Percentiles rank a stretch among this genome's conserved stretches.
Conservation (phyloP, 164 flowering plant species). For the Berberis vulgaris region DNA sequence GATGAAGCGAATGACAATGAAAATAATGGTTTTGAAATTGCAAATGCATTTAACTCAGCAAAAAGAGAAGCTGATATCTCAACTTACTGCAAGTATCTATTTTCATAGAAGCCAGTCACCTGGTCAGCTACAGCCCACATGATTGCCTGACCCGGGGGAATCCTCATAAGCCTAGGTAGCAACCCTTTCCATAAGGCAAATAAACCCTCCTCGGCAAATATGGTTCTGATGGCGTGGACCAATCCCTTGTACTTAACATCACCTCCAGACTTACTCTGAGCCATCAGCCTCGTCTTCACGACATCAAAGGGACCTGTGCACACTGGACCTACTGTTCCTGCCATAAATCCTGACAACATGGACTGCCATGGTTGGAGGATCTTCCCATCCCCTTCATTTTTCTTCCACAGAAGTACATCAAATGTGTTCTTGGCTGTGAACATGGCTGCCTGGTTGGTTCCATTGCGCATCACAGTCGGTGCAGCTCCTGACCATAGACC, state of each 20-base stretch:
- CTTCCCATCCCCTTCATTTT: constrained; percentile 90
- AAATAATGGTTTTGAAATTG: too few relatives aligned
- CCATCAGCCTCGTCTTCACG: constrained; percentile 98
- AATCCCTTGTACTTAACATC: constrained; percentile 78
- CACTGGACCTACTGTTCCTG: constrained; percentile 91
- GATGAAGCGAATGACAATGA: too few relatives aligned
- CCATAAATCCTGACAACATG: constrained; percentile 94
- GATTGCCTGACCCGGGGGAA: constrained; percentile 98
- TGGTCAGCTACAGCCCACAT: constrained; percentile 99
- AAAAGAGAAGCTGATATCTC: too few relatives aligned
- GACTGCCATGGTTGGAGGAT: constrained; percentile 94
- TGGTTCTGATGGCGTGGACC: constrained; percentile 84
- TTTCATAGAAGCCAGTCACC: constrained; percentile 76
- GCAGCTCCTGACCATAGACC: constrained; percentile 99
- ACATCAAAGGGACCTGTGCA: constrained; percentile 98
- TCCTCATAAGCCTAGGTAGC: constrained; percentile 92
- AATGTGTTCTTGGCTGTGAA: constrained; percentile 87
- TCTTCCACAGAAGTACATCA: constrained; percentile 73
- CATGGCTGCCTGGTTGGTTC: constrained; percentile 98
- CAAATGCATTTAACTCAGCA: too few relatives aligned
- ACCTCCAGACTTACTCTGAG: constrained; percentile 59
- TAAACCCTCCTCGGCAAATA: constrained; percentile 81
- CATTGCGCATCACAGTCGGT: constrained; percentile 99
- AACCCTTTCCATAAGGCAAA: constrained; percentile 90
- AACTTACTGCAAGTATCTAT: constrained; percentile 25